Evolutionary conservation across 139 green algal species (phyloP).

Genomic region (Chlamydomonas asymmetrica): DNA sequence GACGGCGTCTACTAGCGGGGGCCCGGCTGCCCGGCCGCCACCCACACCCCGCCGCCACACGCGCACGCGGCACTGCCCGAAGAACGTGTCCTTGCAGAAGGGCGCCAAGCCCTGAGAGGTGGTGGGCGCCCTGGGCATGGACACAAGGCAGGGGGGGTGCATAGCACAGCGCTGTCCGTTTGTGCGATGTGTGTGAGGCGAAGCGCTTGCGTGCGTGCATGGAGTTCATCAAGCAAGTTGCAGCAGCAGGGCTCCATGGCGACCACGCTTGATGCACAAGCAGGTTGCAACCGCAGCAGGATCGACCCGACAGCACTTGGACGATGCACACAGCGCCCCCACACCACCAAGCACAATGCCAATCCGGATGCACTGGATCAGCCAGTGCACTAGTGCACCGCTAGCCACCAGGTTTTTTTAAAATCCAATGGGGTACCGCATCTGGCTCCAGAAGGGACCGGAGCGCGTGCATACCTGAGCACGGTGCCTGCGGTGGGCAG

Average conservation of each 20-base stretch:
- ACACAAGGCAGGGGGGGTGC: background rate
- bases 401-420: too few species aligned
- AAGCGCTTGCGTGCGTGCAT: background rate
- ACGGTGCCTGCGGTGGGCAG: slow-evolving; percentile 53
- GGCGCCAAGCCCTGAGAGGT: slow-evolving; percentile 72
- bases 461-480: slow-evolving; percentile 48
- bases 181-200: slow-evolving; percentile 3
- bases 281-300: too few species aligned
- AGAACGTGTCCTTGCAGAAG: slow-evolving; percentile 93
- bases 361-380: too few species aligned
- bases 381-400: too few species aligned
- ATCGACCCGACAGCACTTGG: too few species aligned
- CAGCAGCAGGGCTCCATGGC: background rate
- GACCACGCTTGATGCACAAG: too few species aligned
- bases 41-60: slow-evolving; percentile 65
- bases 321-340: too few species aligned
- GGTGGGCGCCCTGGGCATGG: slow-evolving; percentile 74
- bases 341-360: too few species aligned
- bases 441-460: too few species aligned
- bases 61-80: slow-evolving; percentile 57
- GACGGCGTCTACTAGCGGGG: slow-evolving; percentile 69
- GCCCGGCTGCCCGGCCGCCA: background rate
- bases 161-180: background rate
- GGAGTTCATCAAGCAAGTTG: background rate
- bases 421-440: too few species aligned